Conservation (phyloP, 2,329 filamentous ascomycete genomes). For the Pestalotiopsis sp. region DNA sequence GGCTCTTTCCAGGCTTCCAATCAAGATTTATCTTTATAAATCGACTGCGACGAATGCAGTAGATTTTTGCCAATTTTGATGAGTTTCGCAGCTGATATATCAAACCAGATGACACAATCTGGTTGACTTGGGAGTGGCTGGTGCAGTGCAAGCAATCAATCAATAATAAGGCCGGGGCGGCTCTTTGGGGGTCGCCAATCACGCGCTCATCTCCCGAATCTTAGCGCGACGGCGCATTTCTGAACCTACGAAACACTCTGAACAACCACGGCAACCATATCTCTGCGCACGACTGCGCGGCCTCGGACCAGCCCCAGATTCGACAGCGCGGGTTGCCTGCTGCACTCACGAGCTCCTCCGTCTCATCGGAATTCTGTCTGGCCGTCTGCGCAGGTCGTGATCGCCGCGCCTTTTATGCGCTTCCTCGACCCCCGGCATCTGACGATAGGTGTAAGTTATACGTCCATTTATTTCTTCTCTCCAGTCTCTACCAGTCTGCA, state of each 20-base stretch:
- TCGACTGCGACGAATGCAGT: not conserved
- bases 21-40: not conserved
- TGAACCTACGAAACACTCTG: slow-evolving; percentile 7
- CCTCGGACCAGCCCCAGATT: not conserved
- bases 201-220: slow-evolving; percentile 10
- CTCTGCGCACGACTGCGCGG: not conserved
- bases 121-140: slow-evolving; percentile 1
- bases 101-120: no score
- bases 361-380: not conserved
- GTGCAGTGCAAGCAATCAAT: not conserved
- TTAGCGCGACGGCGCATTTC: slow-evolving; percentile 13
- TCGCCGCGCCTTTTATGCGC: not conserved
- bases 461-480: not conserved
- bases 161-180: not conserved
- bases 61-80: not conserved
- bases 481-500: not conserved
- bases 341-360: not conserved
- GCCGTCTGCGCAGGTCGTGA: not conserved
- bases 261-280: not conserved
- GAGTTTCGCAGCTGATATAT: no score
- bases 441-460: not conserved
- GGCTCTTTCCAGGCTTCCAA: not conserved
- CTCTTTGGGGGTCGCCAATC: slow-evolving; percentile 1
- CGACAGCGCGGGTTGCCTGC: not conserved
- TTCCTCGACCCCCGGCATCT: not conserved